Conservation (phyloP, 2,329 filamentous ascomycete genomes). For the Chrysoporthe austroafricana region DNA sequence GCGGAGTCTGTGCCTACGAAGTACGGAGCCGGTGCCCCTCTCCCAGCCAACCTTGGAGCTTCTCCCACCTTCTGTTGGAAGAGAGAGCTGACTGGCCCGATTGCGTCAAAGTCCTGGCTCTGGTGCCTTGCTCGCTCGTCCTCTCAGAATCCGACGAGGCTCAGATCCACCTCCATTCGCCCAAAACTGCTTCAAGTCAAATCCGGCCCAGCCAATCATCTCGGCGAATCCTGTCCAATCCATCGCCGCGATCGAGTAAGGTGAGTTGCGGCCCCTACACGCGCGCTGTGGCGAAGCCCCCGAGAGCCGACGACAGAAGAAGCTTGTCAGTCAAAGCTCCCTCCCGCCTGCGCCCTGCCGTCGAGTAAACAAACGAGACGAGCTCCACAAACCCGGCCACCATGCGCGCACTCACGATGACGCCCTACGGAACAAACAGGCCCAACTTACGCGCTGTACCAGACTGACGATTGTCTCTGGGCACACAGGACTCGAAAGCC, state of each 20-base stretch:
- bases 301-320: not conserved
- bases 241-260: conserved; percentile 28
- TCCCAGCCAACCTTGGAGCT: conserved; percentile 10
- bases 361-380: conserved; percentile 26
- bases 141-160: conserved; percentile 27
- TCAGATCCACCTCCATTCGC: conserved; percentile 30
- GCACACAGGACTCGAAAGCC: conserved; percentile 30
- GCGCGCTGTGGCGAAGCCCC: conserved; percentile 7
- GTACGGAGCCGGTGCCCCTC: conserved; percentile 16
- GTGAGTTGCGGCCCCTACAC: conserved; percentile 22
- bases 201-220: conserved; percentile 29
- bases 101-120: conserved; percentile 7
- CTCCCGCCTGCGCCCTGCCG: not conserved
- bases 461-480: conserved; percentile 19
- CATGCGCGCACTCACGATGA: conserved; percentile 7
- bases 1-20: conserved; percentile 6
- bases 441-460: not conserved
- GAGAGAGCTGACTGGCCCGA: conserved; percentile 26
- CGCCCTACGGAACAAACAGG: not conserved
- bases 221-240: conserved; percentile 15
- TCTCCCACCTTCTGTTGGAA: conserved; percentile 9
- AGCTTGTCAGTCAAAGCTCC: not conserved
- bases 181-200: conserved; percentile 26
- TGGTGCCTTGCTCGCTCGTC: conserved; percentile 19
- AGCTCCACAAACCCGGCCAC: conserved; percentile 14